phyloP scores from a whole-genome alignment of 768 basidiomycete genomes.

The Trametopsis cervina region DNA sequence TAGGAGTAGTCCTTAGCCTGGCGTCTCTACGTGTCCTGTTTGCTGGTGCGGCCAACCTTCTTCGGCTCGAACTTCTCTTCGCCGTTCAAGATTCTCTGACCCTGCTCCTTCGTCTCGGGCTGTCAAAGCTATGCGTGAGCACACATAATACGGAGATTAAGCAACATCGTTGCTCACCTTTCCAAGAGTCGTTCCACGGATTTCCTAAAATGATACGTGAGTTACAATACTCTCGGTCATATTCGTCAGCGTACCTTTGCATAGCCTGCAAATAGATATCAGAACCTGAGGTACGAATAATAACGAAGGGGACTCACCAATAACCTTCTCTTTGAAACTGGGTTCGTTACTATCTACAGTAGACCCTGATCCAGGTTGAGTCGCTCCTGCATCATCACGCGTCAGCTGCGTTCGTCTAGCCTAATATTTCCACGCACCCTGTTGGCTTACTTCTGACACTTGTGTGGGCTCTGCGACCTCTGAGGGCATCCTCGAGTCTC shows the following conservation, averaged over 20 bases:
- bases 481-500: conserved; percentile 4
- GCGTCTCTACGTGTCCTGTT: too few relatives aligned
- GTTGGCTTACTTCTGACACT: conserved; percentile 8
- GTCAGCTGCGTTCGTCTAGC: not conserved
- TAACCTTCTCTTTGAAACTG: conserved; percentile 12
- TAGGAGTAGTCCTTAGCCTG: too few relatives aligned
- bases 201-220: conserved; percentile 6
- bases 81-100: conserved; percentile 9
- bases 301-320: conserved; percentile 5
- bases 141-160: not conserved
- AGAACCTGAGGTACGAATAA: not conserved
- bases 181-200: conserved; percentile 5
- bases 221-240: too few relatives aligned
- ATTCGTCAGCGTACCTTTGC: conserved; percentile 9
- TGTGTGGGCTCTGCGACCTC: conserved; percentile 4
- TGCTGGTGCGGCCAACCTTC: conserved; percentile 13
- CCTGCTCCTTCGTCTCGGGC: conserved; percentile 12
- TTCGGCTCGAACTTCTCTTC: conserved; percentile 12
- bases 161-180: conserved; percentile 4
- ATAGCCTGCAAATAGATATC: conserved; percentile 3
- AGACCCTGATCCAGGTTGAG: conserved; percentile 11
- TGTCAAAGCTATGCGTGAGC: not conserved
- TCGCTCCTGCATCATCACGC: conserved; percentile 3
- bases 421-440: conserved; percentile 5
- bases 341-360: conserved; percentile 6